Percentiles rank a stretch among this genome's conserved stretches.
Evolutionary conservation across 2,329 filamentous ascomycete species (phyloP).

Genomic region (Dothidotthia symphoricarpi): DNA sequence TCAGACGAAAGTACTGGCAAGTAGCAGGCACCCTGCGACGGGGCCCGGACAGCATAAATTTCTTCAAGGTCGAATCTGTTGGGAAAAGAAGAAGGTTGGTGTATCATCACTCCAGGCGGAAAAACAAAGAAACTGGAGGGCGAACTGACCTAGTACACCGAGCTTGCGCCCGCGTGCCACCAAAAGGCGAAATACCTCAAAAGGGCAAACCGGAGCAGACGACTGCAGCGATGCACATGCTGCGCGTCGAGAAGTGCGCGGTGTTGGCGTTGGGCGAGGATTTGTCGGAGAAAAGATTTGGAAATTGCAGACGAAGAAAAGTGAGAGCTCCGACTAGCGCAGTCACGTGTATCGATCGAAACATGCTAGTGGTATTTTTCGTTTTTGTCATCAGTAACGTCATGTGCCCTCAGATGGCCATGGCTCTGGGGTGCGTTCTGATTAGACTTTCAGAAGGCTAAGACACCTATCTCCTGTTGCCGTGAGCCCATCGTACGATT

Average conservation of each 20-base stretch:
- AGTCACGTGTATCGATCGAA: neutral
- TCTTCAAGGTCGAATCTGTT: slow-evolving; percentile 87
- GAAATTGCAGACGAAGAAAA: slow-evolving; percentile 21
- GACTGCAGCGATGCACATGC: neutral
- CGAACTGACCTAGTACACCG: slow-evolving; percentile 17
- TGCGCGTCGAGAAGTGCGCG: slow-evolving; percentile 3
- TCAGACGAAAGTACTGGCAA: slow-evolving; percentile 91
- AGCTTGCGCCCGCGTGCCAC: slow-evolving; percentile 5
- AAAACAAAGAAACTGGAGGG: slow-evolving; percentile 10
- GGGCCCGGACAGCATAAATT: slow-evolving; percentile 63
- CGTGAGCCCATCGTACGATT: no score
- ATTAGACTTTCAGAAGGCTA: no score
- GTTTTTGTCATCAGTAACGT: slow-evolving; percentile 3
- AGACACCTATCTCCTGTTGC: no score
- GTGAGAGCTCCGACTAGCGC: slow-evolving; percentile 16
- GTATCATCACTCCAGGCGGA: slow-evolving; percentile 67
- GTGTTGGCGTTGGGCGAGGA: slow-evolving; percentile 10
- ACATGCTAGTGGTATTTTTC: neutral
- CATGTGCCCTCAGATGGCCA: neutral
- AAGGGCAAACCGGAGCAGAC: no score
- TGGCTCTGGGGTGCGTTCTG: no score
- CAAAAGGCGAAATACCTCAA: no score
- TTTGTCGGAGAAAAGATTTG: slow-evolving; percentile 9
- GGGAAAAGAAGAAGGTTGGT: slow-evolving; percentile 78
- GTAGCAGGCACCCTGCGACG: slow-evolving; percentile 71